Evolutionary conservation across 2,329 filamentous ascomycete genomes (phyloP).

Genomic region (Colletotrichum aenigma): DNA sequence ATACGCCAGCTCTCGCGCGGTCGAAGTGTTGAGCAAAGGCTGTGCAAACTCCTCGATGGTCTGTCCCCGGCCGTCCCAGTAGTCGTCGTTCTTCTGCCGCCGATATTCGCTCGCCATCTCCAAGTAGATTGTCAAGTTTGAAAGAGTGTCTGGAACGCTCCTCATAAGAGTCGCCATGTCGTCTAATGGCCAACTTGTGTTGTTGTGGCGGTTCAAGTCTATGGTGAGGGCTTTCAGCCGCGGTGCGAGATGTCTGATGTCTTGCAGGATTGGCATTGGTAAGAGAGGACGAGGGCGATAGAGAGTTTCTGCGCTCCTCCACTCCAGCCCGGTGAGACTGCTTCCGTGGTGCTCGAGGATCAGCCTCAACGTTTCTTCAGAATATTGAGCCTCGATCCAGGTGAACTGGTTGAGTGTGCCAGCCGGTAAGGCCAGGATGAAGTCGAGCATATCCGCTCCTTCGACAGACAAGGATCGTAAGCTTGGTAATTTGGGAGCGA

Average conservation of each 20-base stretch:
- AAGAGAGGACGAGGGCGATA: not conserved
- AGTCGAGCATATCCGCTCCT: not conserved
- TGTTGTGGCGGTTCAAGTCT: not conserved
- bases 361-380: accelerated
- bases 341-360: not conserved
- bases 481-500: not conserved
- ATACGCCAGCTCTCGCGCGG: not conserved
- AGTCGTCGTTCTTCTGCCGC: not conserved
- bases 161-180: not conserved
- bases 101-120: not conserved
- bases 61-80: not conserved
- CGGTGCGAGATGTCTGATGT: not conserved
- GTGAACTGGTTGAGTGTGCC: not conserved
- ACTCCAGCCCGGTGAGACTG: not conserved
- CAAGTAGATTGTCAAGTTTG: not conserved
- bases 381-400: not conserved
- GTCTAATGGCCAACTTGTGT: not conserved
- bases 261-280: not conserved
- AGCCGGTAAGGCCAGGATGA: not conserved
- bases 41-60: not conserved
- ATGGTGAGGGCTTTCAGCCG: not conserved
- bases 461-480: not conserved
- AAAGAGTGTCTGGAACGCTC: not conserved
- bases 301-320: not conserved
- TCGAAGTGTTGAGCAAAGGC: not conserved